Percentiles rank a stretch among this genome's conserved stretches.
Conservation (phyloP, 108 stramenopile genomes). For the Chaetoceros tenuissimus region DNA sequence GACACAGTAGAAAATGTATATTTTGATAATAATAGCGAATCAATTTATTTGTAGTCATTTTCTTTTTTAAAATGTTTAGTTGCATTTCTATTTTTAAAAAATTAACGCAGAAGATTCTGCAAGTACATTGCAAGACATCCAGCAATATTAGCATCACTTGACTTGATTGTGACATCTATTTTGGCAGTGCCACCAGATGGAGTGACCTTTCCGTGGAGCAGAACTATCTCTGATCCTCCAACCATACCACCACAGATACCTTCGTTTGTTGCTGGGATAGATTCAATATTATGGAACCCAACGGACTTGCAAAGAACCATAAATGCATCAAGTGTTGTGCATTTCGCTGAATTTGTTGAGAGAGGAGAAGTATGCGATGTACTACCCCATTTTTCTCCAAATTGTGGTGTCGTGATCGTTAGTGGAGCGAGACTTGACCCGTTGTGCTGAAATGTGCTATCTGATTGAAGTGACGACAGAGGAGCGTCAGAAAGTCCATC, state of each 20-base stretch:
- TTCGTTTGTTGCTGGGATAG: conserved; percentile 81
- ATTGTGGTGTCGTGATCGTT: conserved; percentile 80
- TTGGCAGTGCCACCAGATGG: conserved; percentile 37
- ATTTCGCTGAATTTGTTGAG: conserved; percentile 30
- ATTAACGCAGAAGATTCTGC: conserved; percentile 58
- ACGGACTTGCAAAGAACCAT: conserved; percentile 43
- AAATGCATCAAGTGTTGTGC: conserved; percentile 30
- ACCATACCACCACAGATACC: conserved; percentile 78
- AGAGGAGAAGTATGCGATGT: conserved; percentile 52
- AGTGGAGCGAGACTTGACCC: conserved; percentile 66
- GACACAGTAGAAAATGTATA: background rate
- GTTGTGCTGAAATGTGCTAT: conserved; percentile 55
- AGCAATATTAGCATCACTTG: conserved; percentile 55
- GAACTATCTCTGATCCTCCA: conserved; percentile 48
- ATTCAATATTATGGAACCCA: conserved; percentile 71
- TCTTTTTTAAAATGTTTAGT: too few relatives aligned
- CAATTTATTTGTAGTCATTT: background rate
- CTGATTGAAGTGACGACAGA: conserved; percentile 28
- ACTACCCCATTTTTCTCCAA: conserved; percentile 83
- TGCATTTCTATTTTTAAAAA: too few relatives aligned
- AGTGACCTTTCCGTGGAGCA: conserved; percentile 78
- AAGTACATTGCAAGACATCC: conserved; percentile 64
- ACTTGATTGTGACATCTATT: conserved; percentile 73
- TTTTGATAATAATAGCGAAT: background rate
- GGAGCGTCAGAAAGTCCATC: conserved; percentile 46